These are phyloP conservation scores for Musa acuminata DNA, from an alignment of 176 grass and related monocot species.

Conservation along the genomic window DNA sequence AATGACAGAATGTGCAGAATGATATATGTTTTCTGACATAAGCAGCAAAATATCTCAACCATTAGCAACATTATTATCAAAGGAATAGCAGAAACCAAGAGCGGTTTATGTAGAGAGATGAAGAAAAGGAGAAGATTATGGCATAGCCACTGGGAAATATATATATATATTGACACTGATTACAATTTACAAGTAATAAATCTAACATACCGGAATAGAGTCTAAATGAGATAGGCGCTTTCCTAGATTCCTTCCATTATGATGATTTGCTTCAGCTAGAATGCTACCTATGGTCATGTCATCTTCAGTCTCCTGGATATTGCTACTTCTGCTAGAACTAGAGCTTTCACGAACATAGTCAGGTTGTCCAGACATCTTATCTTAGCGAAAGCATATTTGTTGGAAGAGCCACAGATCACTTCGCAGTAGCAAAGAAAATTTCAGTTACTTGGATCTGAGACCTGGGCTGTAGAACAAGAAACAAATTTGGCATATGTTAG, in stretches of 20 bases:
- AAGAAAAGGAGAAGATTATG: not conserved
- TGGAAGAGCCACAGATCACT: not conserved
- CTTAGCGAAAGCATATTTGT: constrained; percentile 32
- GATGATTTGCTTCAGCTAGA: constrained; percentile 69
- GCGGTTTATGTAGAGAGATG: too few species aligned
- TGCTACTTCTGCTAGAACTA: constrained; percentile 80
- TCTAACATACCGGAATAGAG: constrained; percentile 73
- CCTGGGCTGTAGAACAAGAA: not conserved
- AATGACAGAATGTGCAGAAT: not conserved
- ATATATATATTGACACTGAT: not conserved
- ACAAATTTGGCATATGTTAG: not conserved
- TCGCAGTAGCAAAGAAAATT: not conserved
- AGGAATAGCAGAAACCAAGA: too few species aligned
- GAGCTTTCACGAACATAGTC: constrained; percentile 76
- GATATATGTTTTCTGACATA: not conserved
- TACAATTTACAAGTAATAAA: not conserved
- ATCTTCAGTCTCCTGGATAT: constrained; percentile 63
- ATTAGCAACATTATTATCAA: too few species aligned
- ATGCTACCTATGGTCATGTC: constrained; percentile 61
- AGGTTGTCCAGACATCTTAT: constrained; percentile 66
- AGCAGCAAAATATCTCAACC: not conserved
- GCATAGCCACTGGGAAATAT: not conserved
- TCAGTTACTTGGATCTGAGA: not conserved
- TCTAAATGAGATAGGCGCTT: constrained; percentile 89
- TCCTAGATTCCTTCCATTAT: constrained; percentile 52